Conservation (phyloP, 1,139 yeast species). For the Spathaspora sp. region DNA sequence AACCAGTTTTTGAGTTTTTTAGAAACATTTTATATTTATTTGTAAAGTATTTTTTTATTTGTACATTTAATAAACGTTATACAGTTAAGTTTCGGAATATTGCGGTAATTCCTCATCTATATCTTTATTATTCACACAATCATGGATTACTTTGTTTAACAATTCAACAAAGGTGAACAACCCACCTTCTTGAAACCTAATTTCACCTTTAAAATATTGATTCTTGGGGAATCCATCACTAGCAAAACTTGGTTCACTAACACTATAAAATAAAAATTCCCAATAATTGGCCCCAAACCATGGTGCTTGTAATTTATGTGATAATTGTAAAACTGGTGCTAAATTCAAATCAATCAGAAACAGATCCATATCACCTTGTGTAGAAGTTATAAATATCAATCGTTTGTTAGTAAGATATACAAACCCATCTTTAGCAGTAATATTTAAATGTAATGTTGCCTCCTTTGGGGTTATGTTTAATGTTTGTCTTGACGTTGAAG, state of each 20-base stretch:
- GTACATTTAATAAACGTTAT: neutral
- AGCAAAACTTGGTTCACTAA: slow-evolving; percentile 24
- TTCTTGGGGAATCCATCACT: slow-evolving; percentile 47
- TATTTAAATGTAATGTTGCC: slow-evolving; percentile 16
- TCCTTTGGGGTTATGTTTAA: slow-evolving; percentile 20
- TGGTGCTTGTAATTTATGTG: slow-evolving; percentile 46
- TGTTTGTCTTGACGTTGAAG: slow-evolving; percentile 25
- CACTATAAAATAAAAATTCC: slow-evolving; percentile 41
- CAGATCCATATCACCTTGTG: slow-evolving; percentile 40
- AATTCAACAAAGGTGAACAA: slow-evolving; percentile 36
- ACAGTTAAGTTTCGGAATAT: slow-evolving; percentile 18
- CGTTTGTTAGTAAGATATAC: slow-evolving; percentile 38
- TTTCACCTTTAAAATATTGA: slow-evolving; percentile 36
- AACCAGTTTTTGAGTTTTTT: too few species aligned
- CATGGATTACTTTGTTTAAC: slow-evolving; percentile 30
- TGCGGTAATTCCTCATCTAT: slow-evolving; percentile 48
- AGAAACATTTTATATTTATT: neutral
- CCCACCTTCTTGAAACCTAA: slow-evolving; percentile 51
- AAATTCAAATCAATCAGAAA: slow-evolving; percentile 32
- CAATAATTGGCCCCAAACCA: slow-evolving; percentile 59
- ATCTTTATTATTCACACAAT: slow-evolving; percentile 34
- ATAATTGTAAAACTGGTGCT: slow-evolving; percentile 24
- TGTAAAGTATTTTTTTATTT: neutral
- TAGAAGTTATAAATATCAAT: slow-evolving; percentile 34
- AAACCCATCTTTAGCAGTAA: slow-evolving; percentile 34